phyloP scores from a whole-genome alignment of 768 basidiomycete species.

The Macrocybe gigantea region DNA sequence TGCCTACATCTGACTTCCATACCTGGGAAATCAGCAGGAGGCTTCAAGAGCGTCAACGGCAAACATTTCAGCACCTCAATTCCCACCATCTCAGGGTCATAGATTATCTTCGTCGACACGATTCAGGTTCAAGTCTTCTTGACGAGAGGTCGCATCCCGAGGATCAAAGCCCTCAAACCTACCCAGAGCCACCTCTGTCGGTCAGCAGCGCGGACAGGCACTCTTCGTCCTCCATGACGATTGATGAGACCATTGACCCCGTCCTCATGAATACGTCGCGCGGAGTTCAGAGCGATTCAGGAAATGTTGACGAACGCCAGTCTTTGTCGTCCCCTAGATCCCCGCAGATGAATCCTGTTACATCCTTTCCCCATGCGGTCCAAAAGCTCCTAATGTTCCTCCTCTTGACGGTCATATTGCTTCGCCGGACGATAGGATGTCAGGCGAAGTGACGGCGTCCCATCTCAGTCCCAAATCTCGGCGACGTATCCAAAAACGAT shows the following conservation, averaged over 20 bases:
- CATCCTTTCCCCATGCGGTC: too few species aligned
- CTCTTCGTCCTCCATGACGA: conserved; percentile 4
- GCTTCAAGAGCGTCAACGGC: conserved; percentile 18
- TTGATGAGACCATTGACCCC: conserved; percentile 10
- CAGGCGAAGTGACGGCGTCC: conserved; percentile 11
- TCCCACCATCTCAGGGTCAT: conserved; percentile 19
- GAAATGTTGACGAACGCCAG: background rate
- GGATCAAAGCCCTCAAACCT: conserved; percentile 8
- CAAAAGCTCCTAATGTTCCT: too few species aligned
- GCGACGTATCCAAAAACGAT: conserved; percentile 52
- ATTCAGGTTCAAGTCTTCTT: conserved; percentile 6
- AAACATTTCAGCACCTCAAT: conserved; percentile 12
- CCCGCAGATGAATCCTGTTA: too few species aligned
- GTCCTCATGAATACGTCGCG: background rate
- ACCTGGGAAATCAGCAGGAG: conserved; percentile 16
- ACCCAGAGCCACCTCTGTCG: background rate
- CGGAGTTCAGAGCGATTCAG: background rate
- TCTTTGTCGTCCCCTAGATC: too few species aligned
- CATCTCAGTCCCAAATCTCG: conserved; percentile 41
- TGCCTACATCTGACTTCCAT: conserved; percentile 7
- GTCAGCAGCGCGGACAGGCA: conserved; percentile 6
- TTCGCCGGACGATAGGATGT: conserved; percentile 6
- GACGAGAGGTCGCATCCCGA: conserved; percentile 9
- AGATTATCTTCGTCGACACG: conserved; percentile 17
- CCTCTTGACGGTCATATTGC: conserved; percentile 1